Percentiles rank a stretch among this genome's conserved stretches.
Conservation (phyloP, 768 basidiomycete genomes). For the Mycena albidolilacea region DNA sequence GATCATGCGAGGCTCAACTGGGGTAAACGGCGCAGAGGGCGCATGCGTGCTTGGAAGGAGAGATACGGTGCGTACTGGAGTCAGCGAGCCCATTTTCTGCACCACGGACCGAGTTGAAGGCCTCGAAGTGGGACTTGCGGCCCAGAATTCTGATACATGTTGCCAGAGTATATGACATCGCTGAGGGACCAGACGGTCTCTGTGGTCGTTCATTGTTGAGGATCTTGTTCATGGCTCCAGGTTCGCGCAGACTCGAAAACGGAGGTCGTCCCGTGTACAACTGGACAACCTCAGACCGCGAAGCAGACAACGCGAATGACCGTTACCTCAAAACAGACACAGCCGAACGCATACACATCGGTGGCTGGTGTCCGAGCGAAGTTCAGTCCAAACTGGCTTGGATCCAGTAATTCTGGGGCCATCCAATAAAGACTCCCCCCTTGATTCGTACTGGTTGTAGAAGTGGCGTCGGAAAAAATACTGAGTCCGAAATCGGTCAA, state of each 20-base stretch:
- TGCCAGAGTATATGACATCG: slow-evolving; percentile 13
- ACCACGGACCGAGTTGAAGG: not conserved
- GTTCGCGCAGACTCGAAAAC: slow-evolving; percentile 9
- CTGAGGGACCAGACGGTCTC: slow-evolving; percentile 2
- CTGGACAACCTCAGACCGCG: not conserved
- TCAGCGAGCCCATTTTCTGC: slow-evolving; percentile 3
- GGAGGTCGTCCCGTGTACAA: slow-evolving; percentile 30
- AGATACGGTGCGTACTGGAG: not conserved
- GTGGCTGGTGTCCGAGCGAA: slow-evolving; percentile 46
- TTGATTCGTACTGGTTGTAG: not conserved
- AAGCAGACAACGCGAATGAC: not conserved
- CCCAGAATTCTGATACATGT: not conserved
- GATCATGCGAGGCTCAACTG: too few species aligned
- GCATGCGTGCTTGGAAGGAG: not conserved
- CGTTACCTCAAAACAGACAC: slow-evolving; percentile 49
- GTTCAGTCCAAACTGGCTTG: slow-evolving; percentile 29
- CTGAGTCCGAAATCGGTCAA: slow-evolving; percentile 20
- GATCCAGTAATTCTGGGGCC: slow-evolving; percentile 14
- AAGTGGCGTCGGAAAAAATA: slow-evolving; percentile 3
- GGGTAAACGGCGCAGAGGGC: too few species aligned
- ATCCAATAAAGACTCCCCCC: slow-evolving; percentile 7
- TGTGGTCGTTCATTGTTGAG: slow-evolving; percentile 14
- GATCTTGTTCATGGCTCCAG: slow-evolving; percentile 15
- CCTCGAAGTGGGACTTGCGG: not conserved
- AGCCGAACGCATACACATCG: slow-evolving; percentile 53